Evolutionary conservation across 495 filamentous ascomycete genomes (phyloP), one percentile per base, ranked within the genome.

Genomic region (Annulohypoxylon moriforme): DNA sequence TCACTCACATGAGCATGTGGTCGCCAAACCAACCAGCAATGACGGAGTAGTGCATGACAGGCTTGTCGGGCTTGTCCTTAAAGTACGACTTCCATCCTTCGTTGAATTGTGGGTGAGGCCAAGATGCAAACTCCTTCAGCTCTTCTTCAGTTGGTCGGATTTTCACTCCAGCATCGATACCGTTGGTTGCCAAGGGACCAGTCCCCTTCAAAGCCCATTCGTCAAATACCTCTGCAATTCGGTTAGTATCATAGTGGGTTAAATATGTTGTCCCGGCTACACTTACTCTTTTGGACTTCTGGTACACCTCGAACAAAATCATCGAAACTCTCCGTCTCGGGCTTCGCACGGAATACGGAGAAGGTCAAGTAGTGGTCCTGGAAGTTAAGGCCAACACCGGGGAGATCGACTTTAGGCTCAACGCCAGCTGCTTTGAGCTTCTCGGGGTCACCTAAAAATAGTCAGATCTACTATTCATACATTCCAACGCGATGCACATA

Each of bases 281-380:
- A 18, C 74, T 64, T 72, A 83, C 82, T 84, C 79, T 90, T 89
- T 75, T 92, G 89, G 0, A 90, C 87, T 75, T 89, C 86, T 0
- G 90, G 89, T 62, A 90, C 90, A 42, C 92, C 92, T 38, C 92
- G 86, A 1, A 91, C 83, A 77, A 96, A 94, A 78, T 94, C 91
- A 75, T 94, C 92, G 71, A 94, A 96, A 1, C 87, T 89, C 72
- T 96, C 91, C 6, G 88, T 88, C 27, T 91, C 88, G 1, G 92
- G 92, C 82, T 93, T 94, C 31, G 92, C 92, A 38, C 92, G 83
- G 75, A 85, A 94, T 49, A 88, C 85, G 3, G 91, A 88, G 77
- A 94, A 94, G 1, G 90, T 93, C 33, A 96, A 86, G 76, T 96
- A 93, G 70, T 95, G 92, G 78, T 94, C 92, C 76, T 94, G 92